Conservation (phyloP, 169 alveolate genomes). For the Eimeria sp. region DNA sequence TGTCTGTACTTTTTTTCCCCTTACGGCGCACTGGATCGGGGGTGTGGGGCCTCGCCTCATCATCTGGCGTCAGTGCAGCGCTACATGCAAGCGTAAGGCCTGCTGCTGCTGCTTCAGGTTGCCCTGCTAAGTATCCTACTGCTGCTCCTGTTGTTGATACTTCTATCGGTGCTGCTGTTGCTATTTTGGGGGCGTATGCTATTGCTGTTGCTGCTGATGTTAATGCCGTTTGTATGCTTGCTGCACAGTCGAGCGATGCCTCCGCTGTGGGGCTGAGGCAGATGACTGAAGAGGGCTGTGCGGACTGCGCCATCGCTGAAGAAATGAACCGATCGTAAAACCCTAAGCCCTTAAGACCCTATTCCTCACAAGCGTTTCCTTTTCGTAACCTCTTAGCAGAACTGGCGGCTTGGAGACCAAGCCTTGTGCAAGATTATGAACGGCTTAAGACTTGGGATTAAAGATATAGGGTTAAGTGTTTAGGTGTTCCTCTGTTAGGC, state of each 20-base stretch:
- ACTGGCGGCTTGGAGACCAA: not conserved
- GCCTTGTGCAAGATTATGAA: not conserved
- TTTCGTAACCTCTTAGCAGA: not conserved
- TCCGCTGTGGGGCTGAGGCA: conserved; percentile 26
- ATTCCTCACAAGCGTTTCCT: not conserved
- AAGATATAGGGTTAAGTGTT: conserved; percentile 22
- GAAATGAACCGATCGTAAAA: conserved; percentile 32
- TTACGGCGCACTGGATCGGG: too few species aligned
- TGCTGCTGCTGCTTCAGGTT: not conserved
- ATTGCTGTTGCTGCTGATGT: not conserved
- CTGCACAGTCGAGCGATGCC: conserved; percentile 23
- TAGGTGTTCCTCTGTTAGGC: not conserved
- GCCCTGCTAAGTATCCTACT: too few species aligned
- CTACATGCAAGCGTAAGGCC: not conserved
- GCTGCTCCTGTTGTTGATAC: not conserved
- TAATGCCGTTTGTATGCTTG: conserved; percentile 9
- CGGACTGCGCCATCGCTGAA: conserved; percentile 55
- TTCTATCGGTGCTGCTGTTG: too few species aligned
- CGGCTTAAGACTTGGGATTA: not conserved
- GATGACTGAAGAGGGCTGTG: conserved; percentile 14
- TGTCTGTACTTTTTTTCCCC: too few species aligned
- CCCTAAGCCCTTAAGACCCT: conserved; percentile 12
- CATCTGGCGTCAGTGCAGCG: too few species aligned
- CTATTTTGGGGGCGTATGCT: conserved; percentile 3
- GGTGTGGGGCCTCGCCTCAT: too few species aligned